Evolutionary conservation across 192 early-diverging fungal species (phyloP).

Genomic region (Gamsiella multidivaricata): DNA sequence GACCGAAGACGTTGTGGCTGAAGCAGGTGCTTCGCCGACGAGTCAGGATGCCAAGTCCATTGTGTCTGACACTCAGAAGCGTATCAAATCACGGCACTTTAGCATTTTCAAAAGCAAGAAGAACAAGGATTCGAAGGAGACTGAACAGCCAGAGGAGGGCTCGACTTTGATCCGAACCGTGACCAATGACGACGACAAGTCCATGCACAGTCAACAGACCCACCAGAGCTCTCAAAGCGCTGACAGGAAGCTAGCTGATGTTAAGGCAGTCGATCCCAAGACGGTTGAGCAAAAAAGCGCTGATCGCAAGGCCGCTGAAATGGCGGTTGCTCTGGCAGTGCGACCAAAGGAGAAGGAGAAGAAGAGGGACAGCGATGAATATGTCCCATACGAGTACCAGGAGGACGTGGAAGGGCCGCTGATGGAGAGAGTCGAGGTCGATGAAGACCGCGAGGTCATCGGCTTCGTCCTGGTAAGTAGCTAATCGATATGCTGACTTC

Average conservation of each 20-base stretch:
- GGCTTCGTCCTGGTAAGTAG: slow-evolving; percentile 46
- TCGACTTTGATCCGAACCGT: neutral
- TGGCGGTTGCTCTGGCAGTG: slow-evolving; percentile 13
- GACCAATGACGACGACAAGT: slow-evolving; percentile 35
- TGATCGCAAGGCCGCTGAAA: slow-evolving; percentile 7
- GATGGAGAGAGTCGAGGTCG: slow-evolving; percentile 47
- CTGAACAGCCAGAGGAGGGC: neutral
- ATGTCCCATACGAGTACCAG: slow-evolving; percentile 48
- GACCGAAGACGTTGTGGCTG: neutral
- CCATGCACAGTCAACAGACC: slow-evolving; percentile 23
- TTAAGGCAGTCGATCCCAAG: too few relatives aligned
- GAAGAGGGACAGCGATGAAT: slow-evolving; percentile 37
- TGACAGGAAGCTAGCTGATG: too few relatives aligned
- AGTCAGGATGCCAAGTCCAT: slow-evolving; percentile 10
- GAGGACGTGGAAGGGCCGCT: slow-evolving; percentile 46
- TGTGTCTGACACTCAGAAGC: slow-evolving; percentile 8
- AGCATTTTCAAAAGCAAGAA: slow-evolving; percentile 48
- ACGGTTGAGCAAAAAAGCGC: too few relatives aligned
- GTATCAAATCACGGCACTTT: slow-evolving; percentile 27
- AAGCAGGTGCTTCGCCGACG: neutral
- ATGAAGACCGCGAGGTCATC: slow-evolving; percentile 35
- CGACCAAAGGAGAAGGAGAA: slow-evolving; percentile 31
- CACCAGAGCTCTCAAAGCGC: slow-evolving; percentile 19
- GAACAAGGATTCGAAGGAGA: slow-evolving; percentile 7
- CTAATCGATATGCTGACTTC: neutral